Evolutionary conservation across 306 rosid species (phyloP).

Genomic region (Fagus sylvatica): DNA sequence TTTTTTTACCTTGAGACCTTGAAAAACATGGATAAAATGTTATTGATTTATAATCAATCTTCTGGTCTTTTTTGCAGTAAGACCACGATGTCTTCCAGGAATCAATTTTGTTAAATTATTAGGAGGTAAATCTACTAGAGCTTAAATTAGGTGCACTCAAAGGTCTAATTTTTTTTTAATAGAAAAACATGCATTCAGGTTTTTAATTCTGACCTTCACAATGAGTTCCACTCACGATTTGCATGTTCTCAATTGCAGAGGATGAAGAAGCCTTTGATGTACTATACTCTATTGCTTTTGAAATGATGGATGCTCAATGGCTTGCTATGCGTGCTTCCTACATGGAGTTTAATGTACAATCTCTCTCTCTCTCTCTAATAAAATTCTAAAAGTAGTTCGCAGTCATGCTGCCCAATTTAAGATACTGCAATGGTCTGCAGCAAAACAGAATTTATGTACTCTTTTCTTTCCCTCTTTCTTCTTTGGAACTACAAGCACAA

Average conservation of each 20-base stretch:
- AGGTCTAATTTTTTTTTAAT: constrained; percentile 6
- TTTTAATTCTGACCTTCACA: constrained; percentile 4
- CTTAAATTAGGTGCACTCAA: constrained; percentile 10
- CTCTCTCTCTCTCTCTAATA: constrained; percentile 21
- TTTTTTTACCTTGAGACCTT: background rate
- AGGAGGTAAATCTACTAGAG: constrained; percentile 61
- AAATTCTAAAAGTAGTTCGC: background rate
- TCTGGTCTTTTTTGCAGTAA: constrained; percentile 42
- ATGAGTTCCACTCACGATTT: constrained; percentile 16
- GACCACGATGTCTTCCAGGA: constrained; percentile 86
- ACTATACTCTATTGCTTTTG: constrained; percentile 80
- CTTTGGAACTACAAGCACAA: background rate
- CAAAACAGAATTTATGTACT: background rate
- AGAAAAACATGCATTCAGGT: background rate
- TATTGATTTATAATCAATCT: constrained; percentile 10
- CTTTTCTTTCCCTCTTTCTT: background rate
- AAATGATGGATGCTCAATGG: constrained; percentile 99
- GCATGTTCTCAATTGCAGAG: constrained; percentile 47
- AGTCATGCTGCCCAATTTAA: background rate
- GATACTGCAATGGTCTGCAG: background rate
- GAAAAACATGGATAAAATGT: background rate
- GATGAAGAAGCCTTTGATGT: constrained; percentile 83
- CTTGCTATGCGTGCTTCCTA: constrained; percentile 91
- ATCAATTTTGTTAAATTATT: constrained; percentile 68
- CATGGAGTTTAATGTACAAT: constrained; percentile 86